Conservation (phyloP, 1,139 yeast genomes). For the Cylindricascospora bacillispora region DNA sequence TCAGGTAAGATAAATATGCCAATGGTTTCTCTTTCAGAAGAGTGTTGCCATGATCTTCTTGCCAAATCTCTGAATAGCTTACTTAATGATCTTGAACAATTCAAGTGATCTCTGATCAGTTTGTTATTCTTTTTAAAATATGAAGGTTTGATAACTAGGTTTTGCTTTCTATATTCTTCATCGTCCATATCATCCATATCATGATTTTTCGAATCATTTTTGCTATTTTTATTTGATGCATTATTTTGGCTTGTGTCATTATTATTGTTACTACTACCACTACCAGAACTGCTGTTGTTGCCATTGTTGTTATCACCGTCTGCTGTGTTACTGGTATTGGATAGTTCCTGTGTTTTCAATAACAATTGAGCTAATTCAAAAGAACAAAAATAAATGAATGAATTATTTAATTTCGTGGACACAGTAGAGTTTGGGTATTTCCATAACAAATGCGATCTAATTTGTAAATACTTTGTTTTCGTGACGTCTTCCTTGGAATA, state of each 20-base stretch:
- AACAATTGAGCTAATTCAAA: slow-evolving; percentile 37
- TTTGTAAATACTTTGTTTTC: slow-evolving; percentile 52
- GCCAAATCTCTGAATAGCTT: slow-evolving; percentile 78
- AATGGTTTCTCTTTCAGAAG: slow-evolving; percentile 43
- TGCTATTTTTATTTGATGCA: slow-evolving; percentile 1
- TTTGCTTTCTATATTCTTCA: slow-evolving; percentile 7
- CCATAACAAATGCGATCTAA: slow-evolving; percentile 87
- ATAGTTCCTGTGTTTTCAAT: slow-evolving; percentile 2
- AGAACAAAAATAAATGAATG: slow-evolving; percentile 73
- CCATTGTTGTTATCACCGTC: slow-evolving; percentile 1
- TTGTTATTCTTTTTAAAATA: slow-evolving; percentile 20
- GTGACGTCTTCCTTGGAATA: slow-evolving; percentile 53
- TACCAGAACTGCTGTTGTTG: background rate
- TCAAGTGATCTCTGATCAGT: slow-evolving; percentile 25
- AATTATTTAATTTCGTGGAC: slow-evolving; percentile 60
- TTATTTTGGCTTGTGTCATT: slow-evolving; percentile 1
- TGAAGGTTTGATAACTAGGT: slow-evolving; percentile 17
- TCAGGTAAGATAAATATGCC: slow-evolving; percentile 54
- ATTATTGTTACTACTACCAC: slow-evolving; percentile 1
- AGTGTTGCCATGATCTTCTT: slow-evolving; percentile 84
- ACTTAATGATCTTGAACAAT: slow-evolving; percentile 36
- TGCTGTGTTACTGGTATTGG: slow-evolving; percentile 1
- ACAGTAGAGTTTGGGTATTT: slow-evolving; percentile 66
- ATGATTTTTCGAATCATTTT: slow-evolving; percentile 2
- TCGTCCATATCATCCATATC: slow-evolving; percentile 13